phyloP scores from a whole-genome alignment of 2,329 filamentous ascomycete species.

The Fusarium sororula region DNA sequence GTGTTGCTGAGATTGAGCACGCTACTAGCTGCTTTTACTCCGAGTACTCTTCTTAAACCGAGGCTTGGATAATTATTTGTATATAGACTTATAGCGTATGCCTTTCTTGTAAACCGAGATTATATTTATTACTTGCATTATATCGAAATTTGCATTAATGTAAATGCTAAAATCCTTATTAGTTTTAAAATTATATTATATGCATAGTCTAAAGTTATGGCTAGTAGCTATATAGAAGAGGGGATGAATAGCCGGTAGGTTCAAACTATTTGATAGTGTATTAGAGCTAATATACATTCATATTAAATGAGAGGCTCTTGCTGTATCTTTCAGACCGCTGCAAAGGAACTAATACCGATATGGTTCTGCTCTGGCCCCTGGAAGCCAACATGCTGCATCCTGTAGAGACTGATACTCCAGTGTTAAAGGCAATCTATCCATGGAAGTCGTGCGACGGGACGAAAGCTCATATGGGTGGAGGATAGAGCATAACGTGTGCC shows the following conservation, averaged over 20 bases:
- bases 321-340: too few species aligned
- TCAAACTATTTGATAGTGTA: too few species aligned
- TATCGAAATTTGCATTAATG: accelerated
- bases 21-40: constrained; percentile 51
- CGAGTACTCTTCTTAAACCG: constrained; percentile 23
- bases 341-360: too few species aligned
- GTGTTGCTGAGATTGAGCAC: constrained; percentile 37
- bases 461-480: not conserved
- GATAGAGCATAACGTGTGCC: not conserved
- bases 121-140: not conserved
- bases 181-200: too few species aligned
- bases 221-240: too few species aligned
- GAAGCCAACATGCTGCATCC: not conserved
- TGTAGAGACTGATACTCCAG: not conserved
- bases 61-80: not conserved
- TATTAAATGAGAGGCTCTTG: too few species aligned
- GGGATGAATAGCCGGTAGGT: too few species aligned
- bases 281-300: too few species aligned
- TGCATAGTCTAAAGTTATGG: too few species aligned
- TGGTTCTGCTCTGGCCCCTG: not conserved
- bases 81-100: not conserved
- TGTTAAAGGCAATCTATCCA: not conserved
- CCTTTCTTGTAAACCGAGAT: not conserved
- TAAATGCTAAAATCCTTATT: accelerated
- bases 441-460: not conserved